Base-by-base conservation (phyloP, 73 alveolate genomes). In the Paramecium tetraurelia region DNA sequence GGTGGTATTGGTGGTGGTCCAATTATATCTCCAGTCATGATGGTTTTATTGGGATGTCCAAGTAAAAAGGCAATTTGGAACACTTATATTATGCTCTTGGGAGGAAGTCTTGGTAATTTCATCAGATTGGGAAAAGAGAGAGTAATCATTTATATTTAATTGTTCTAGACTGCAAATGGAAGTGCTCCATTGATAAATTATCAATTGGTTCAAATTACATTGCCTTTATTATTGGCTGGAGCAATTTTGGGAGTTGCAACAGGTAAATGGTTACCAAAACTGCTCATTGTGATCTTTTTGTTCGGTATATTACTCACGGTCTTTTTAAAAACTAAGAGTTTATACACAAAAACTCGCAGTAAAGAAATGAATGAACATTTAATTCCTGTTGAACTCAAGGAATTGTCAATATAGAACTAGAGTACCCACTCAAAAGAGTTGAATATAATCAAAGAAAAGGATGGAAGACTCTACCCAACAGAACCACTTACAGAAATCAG, bases 1-100 rank as follows among this genome's bases (percentile, higher is more conserved):
- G 90, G 90, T 38, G 90, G 90, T 8, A 80, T 80, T 24, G 90
- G 90, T 24, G 90, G 90, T 20, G 90, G 90, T 12, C 90, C 90
- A 24, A 80, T 80, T 1, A 80, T 80, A 10, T 80, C 90, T n/a
- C 90, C 90, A 31, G 90, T 80, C 3, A 80, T 80, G 90, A 80
- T 80, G 90, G 75, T 80, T 22, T 35, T 80, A 24, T 6, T 80
- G 14, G 75, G 90, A 31, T 48, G 46, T 40, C 90, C 90, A 12
- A 80, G 90, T 80, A 80, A 80, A 46, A 43, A 80, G 14, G 90
- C 90, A 29, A 80, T 80, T 4, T 80, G 90, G 90, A 43, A 80
- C 29, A 80, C 90, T 27, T 80, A 80, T 31, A 80, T 80, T 18
- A 80, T 80, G 90, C 75, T 80, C 12, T 80, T 80, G 27, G 90